phyloP scores from a whole-genome alignment of 2,329 filamentous ascomycete genomes.

The Aspergillus niger region DNA sequence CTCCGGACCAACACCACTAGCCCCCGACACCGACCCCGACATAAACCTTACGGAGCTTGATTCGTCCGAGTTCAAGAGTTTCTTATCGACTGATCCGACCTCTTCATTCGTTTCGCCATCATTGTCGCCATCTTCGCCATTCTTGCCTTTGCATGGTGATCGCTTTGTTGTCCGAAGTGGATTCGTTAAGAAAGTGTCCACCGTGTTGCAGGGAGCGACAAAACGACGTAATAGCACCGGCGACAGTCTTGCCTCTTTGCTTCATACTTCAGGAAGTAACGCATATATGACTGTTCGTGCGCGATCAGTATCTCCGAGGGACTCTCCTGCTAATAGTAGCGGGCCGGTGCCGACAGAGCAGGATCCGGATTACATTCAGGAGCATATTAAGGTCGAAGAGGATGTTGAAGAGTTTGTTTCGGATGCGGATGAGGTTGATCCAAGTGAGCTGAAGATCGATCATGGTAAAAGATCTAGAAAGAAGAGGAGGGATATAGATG shows the following conservation, averaged over 20 bases:
- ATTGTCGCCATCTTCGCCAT: background rate
- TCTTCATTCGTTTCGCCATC: background rate
- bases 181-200: background rate
- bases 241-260: background rate
- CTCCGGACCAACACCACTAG: background rate
- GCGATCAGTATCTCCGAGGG: background rate
- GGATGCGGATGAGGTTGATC: background rate
- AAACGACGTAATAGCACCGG: background rate
- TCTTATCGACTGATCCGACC: background rate
- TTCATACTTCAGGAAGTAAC: background rate
- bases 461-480: background rate
- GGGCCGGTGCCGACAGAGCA: background rate
- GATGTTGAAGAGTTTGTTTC: background rate
- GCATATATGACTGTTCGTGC: background rate
- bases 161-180: background rate
- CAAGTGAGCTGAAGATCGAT: background rate
- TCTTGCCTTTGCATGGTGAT: background rate
- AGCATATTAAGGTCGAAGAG: background rate
- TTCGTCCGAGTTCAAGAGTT: background rate
- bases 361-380: background rate
- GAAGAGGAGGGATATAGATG: background rate
- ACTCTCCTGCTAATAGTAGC: background rate
- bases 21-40: background rate
- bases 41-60: background rate
- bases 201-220: background rate